Conservation (phyloP, 352 stramenopile species). For the Globisporangium acanthophoron region DNA sequence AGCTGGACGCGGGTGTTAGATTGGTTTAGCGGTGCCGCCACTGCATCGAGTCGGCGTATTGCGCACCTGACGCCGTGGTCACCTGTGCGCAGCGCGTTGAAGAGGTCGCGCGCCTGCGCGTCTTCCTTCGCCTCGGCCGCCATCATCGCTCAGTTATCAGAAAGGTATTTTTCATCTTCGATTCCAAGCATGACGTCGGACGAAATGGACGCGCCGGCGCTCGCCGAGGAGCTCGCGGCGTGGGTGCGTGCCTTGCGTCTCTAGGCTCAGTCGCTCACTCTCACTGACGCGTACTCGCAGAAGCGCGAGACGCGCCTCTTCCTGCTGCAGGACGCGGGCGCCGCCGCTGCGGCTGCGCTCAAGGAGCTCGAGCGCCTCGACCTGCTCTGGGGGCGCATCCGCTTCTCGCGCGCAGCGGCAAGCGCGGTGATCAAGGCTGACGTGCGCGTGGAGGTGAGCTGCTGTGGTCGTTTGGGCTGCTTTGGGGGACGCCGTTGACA, state of each 20-base stretch:
- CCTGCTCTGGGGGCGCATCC: conserved; percentile 78
- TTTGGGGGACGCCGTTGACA: background rate
- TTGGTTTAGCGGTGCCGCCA: too few species aligned
- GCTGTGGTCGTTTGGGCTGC: background rate
- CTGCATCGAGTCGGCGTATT: too few species aligned
- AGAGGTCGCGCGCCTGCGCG: conserved; percentile 36
- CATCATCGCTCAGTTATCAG: conserved; percentile 4
- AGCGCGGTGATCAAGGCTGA: conserved; percentile 56
- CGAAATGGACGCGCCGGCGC: conserved; percentile 2
- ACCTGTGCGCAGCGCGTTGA: conserved; percentile 41
- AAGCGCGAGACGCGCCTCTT: conserved; percentile 56
- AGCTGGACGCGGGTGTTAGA: conserved; percentile 6
- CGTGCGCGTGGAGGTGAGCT: conserved; percentile 56
- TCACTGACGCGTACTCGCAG: conserved; percentile 18
- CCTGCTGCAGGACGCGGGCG: conserved; percentile 51
- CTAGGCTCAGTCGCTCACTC: background rate
- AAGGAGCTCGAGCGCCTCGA: conserved; percentile 77
- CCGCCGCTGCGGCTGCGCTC: conserved; percentile 38
- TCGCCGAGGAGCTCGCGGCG: conserved; percentile 35
- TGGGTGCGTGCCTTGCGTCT: conserved; percentile 23
- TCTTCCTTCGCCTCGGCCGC: conserved; percentile 23
- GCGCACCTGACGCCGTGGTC: conserved; percentile 45
- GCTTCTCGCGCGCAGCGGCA: conserved; percentile 38
- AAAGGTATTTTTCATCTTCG: background rate
- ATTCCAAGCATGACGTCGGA: background rate